Evolutionary conservation across 2,329 filamentous ascomycete species (phyloP), one percentile per base, ranked within the genome.

Genomic region (Aspergillus sojae): DNA sequence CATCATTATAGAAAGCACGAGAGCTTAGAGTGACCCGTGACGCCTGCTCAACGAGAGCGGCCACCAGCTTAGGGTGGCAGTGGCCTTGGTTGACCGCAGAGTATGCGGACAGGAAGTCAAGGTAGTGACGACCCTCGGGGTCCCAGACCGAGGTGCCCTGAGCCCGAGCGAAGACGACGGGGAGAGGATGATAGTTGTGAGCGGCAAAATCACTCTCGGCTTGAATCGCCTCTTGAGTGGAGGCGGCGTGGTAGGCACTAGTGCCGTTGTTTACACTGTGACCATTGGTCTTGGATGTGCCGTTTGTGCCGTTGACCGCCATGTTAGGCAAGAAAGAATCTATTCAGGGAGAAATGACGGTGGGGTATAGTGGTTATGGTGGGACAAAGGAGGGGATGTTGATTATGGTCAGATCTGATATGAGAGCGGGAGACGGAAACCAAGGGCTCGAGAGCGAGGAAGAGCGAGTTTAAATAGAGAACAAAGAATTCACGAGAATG

Each of bases 131-230:
- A 75, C 92, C 93, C 83, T 99, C 95, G 21, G 95, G 95, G 76
- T 99, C 95, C 94, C 95, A 99, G 63, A 98, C 95, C 65, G 91
- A 89, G 75, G 91, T 90, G 56, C 94, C 95, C 72, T 89, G 86
- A 48, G 93, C 95, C 68, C 89, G 88, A 62, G 94, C 86, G 79
- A 98, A 97, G 75, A 97, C 95, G 64, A 99, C 89, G 46, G 95
- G 95, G 2, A 99, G 87, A 19, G 95, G 95, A 80, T 98, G 94
- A 85, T 99, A 99, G 85, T 99, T 99, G 87, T 99, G 95, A 56
- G 95, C 95, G 57, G 95, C 95, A 79, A 88, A 94, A 76, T 91
- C 84, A 74, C 92, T 85, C 82, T 99, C 95, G 59, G 89, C 83
- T 59, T 88, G 82, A 77, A 97, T 96, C 72, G 95, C 94, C 71